Conservation (phyloP, 768 basidiomycete species). For the Favolaschia claudopus region DNA sequence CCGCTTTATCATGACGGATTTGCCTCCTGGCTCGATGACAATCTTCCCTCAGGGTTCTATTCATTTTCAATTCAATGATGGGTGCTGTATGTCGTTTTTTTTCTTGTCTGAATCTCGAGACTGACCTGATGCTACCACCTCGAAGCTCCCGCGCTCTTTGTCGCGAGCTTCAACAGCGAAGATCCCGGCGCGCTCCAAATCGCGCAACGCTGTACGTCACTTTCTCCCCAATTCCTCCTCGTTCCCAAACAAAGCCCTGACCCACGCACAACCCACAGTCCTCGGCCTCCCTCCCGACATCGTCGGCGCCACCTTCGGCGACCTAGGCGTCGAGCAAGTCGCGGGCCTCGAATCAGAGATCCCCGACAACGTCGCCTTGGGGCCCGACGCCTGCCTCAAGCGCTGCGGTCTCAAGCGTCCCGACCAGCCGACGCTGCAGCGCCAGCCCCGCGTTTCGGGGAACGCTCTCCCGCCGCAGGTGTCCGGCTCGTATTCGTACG, state of each 20-base stretch:
- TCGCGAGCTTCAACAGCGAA: constrained; percentile 26
- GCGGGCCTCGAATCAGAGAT: constrained; percentile 25
- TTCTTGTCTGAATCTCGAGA: constrained; percentile 29
- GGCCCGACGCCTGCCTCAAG: constrained; percentile 20
- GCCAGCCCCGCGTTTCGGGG: constrained; percentile 16
- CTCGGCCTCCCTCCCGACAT: constrained; percentile 30
- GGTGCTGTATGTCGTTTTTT: constrained; percentile 17
- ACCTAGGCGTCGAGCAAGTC: constrained; percentile 24
- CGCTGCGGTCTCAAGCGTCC: constrained; percentile 21
- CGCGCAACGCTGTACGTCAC: constrained; percentile 27
- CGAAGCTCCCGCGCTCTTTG: constrained; percentile 22
- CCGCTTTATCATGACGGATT: constrained; percentile 27
- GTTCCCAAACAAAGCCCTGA: neutral
- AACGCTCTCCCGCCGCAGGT: constrained; percentile 20
- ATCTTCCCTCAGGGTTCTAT: constrained; percentile 27
- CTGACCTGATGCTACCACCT: constrained; percentile 19
- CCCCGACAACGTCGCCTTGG: constrained; percentile 16
- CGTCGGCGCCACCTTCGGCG: constrained; percentile 26
- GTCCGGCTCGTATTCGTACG: no score
- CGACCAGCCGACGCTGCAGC: constrained; percentile 12
- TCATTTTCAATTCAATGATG: constrained; percentile 29
- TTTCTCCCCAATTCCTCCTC: neutral
- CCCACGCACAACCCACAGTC: constrained; percentile 23
- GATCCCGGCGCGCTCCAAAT: constrained; percentile 24
- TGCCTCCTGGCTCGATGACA: constrained; percentile 25